These are phyloP conservation scores for Xylaria castorea DNA, from an alignment of 495 filamentous ascomycete genomes.

Conservation along the genomic window DNA sequence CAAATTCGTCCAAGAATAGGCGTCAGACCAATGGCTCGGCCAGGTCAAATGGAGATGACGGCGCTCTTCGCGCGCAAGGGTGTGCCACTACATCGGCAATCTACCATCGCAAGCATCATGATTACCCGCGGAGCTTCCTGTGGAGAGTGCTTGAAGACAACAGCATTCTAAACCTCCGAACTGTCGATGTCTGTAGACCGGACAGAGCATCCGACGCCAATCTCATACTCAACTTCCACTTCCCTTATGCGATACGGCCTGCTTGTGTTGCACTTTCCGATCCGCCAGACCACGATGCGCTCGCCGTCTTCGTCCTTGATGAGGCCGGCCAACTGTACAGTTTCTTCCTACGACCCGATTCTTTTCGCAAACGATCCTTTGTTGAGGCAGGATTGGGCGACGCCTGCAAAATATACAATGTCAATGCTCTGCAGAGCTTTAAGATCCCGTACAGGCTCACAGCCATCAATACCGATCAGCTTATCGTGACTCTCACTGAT, in stretches of 20 bases:
- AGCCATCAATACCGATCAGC: slow-evolving; percentile 70
- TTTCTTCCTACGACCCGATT: slow-evolving; percentile 77
- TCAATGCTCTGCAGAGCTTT: slow-evolving; percentile 71
- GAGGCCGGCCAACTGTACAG: slow-evolving; percentile 78
- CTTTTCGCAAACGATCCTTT: slow-evolving; percentile 70
- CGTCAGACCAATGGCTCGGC: slow-evolving; percentile 44
- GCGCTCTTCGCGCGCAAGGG: slow-evolving; percentile 68
- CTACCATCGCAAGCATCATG: slow-evolving; percentile 77
- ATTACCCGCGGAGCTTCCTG: slow-evolving; percentile 81
- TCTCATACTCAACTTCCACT: slow-evolving; percentile 77
- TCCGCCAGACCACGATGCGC: slow-evolving; percentile 73
- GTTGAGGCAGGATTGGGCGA: slow-evolving; percentile 74
- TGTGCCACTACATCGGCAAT: slow-evolving; percentile 82
- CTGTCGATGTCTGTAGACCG: slow-evolving; percentile 79
- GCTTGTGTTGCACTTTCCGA: slow-evolving; percentile 84
- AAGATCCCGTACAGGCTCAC: slow-evolving; percentile 82
- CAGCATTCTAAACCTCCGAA: slow-evolving; percentile 80
- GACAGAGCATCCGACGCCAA: slow-evolving; percentile 69
- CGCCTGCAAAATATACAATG: slow-evolving; percentile 75
- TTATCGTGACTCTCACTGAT: slow-evolving; percentile 83
- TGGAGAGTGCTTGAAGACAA: slow-evolving; percentile 88
- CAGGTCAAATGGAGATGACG: slow-evolving; percentile 49
- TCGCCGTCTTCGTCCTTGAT: slow-evolving; percentile 84
- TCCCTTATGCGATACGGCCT: slow-evolving; percentile 72
- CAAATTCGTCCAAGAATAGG: slow-evolving; percentile 41